Conservation (phyloP, 2,329 filamentous ascomycete species). For the Pseudocercospora pini-densiflorae region DNA sequence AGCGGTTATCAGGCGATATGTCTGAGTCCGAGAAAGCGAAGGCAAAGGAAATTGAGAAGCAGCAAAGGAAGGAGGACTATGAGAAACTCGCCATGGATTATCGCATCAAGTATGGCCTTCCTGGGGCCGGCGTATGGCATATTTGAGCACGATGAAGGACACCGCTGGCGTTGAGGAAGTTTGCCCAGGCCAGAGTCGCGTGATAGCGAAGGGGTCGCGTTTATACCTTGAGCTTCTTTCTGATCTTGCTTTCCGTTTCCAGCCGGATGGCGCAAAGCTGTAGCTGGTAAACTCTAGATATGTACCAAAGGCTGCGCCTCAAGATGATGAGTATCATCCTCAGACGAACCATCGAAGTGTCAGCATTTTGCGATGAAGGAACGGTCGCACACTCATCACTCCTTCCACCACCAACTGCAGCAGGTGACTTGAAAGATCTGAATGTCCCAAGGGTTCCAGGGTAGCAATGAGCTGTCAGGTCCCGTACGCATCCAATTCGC, state of each 20-base stretch:
- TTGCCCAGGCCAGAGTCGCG: neutral
- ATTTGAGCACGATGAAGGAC: neutral
- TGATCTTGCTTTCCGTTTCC: neutral
- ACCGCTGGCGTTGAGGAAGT: slow-evolving; percentile 1
- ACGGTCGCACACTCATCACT: neutral
- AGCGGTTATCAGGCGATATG: slow-evolving; percentile 10
- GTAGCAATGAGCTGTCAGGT: slow-evolving; percentile 6
- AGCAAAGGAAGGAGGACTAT: slow-evolving; percentile 28
- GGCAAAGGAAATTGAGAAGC: slow-evolving; percentile 25
- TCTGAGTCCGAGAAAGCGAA: slow-evolving; percentile 19
- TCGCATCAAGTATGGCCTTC: slow-evolving; percentile 21
- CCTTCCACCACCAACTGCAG: neutral
- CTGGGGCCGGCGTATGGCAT: slow-evolving; percentile 20
- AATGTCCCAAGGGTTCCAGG: slow-evolving; percentile 2
- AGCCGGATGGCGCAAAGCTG: slow-evolving; percentile 10
- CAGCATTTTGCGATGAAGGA: neutral
- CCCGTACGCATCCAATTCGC: slow-evolving; percentile 4
- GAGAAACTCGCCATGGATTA: slow-evolving; percentile 23
- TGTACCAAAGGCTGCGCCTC: neutral
- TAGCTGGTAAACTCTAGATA: slow-evolving; percentile 5
- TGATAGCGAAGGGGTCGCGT: neutral
- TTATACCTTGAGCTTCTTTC: neutral
- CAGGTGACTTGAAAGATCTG: neutral
- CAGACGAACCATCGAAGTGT: neutral
- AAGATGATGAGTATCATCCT: neutral